Conservation (phyloP, 1,284 basidiomycete genomes). For the Mycosarcoma maydis region DNA sequence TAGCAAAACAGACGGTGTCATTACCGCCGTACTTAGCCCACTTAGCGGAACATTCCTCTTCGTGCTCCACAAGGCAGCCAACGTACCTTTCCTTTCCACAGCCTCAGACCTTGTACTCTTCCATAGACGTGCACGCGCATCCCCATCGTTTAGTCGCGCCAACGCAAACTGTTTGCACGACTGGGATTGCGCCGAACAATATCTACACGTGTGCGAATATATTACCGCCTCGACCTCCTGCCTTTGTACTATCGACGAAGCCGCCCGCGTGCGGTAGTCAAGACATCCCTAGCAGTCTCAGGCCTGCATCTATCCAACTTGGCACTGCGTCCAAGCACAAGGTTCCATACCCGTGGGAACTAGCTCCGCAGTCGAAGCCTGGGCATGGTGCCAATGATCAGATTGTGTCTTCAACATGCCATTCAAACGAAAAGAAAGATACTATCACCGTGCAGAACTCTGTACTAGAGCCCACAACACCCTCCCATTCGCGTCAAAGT, state of each 20-base stretch:
- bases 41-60: conserved; percentile 5
- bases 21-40: conserved; percentile 25
- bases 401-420: background rate
- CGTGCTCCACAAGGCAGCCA: no score
- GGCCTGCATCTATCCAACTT: conserved; percentile 5
- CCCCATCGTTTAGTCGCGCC: no score
- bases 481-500: background rate
- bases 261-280: background rate
- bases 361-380: conserved; percentile 15
- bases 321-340: background rate
- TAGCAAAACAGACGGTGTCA: background rate
- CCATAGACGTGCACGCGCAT: no score
- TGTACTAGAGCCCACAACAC: background rate
- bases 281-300: conserved; percentile 1
- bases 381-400: background rate
- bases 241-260: background rate
- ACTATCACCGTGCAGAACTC: no score
- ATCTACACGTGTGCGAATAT: no score
- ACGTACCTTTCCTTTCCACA: background rate
- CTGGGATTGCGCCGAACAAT: no score
- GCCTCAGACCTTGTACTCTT: no score
- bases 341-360: conserved; percentile 24
- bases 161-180: no score
- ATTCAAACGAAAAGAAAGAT: background rate
- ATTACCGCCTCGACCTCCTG: conserved; percentile 4